These are phyloP conservation scores for Beauveria rudraprayagi DNA, from an alignment of 2,329 filamentous ascomycete genomes.

Conservation along the genomic window DNA sequence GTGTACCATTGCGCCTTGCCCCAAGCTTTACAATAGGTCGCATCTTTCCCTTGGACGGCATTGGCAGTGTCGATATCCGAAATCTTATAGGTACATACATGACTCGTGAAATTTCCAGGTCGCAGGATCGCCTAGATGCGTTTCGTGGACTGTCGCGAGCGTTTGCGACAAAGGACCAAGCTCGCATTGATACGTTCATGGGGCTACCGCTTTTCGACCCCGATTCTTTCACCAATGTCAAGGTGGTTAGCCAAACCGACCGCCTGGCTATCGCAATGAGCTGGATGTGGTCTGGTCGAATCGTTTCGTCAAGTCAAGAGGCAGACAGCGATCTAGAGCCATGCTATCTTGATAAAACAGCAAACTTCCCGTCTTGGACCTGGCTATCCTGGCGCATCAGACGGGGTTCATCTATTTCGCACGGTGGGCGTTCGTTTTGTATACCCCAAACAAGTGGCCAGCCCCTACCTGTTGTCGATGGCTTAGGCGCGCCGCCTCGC, in stretches of 20 bases:
- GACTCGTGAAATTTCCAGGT: conserved; percentile 19
- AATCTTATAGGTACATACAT: conserved; percentile 25
- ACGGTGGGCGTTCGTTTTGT: conserved; percentile 17
- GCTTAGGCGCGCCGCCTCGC: conserved; percentile 23
- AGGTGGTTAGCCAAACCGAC: conserved; percentile 25
- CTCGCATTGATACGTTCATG: conserved; percentile 22
- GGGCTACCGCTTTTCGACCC: conserved; percentile 29
- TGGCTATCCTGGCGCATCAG: conserved; percentile 30
- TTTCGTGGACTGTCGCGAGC: conserved; percentile 25
- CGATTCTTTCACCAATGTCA: conserved; percentile 21
- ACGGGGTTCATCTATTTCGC: conserved; percentile 14
- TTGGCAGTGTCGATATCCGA: conserved; percentile 19
- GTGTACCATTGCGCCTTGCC: conserved; percentile 24
- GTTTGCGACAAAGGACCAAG: conserved; percentile 20
- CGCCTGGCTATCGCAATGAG: conserved; percentile 27
- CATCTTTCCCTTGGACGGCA: conserved; percentile 22
- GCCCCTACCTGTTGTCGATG: conserved; percentile 20
- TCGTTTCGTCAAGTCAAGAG: background rate
- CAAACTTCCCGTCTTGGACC: conserved; percentile 28
- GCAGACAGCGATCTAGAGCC: background rate
- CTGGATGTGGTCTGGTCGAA: conserved; percentile 21
- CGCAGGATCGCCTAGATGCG: conserved; percentile 26
- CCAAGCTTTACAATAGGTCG: conserved; percentile 24
- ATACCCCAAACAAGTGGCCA: conserved; percentile 24
- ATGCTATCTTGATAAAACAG: conserved; percentile 15